Conservation (phyloP, 192 early-diverging fungal species). For the Coemansia sp. region DNA sequence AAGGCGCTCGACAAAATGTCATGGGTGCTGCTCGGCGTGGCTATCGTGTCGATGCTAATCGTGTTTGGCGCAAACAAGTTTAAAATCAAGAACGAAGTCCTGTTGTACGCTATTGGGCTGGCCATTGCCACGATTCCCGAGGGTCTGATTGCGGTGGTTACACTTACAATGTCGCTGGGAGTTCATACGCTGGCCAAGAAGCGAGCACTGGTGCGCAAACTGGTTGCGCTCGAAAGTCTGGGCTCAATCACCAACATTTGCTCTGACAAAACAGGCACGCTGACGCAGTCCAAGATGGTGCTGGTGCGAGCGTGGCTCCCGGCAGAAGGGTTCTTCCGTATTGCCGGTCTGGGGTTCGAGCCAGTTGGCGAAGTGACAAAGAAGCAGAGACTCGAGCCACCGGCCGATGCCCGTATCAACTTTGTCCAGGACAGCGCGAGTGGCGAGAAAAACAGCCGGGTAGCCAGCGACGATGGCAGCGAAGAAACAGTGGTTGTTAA, state of each 20-base stretch:
- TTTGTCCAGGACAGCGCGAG: conserved; percentile 13
- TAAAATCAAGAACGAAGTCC: conserved; percentile 58
- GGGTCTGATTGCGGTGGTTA: conserved; percentile 91
- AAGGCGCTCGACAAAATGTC: conserved; percentile 74
- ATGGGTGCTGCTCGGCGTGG: conserved; percentile 69
- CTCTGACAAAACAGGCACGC: conserved; percentile 93
- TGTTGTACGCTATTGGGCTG: conserved; percentile 78
- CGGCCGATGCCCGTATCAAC: conserved; percentile 21
- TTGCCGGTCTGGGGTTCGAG: conserved; percentile 66
- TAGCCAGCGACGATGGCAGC: conserved; percentile 5
- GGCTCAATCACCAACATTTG: conserved; percentile 94
- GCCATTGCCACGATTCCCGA: conserved; percentile 95
- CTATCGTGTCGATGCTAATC: conserved; percentile 74
- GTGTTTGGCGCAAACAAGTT: conserved; percentile 76
- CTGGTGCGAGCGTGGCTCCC: conserved; percentile 79
- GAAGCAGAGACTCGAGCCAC: conserved; percentile 20
- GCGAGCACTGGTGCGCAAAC: conserved; percentile 86
- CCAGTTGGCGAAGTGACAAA: conserved; percentile 58
- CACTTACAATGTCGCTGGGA: conserved; percentile 90
- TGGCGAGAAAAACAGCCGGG: not conserved
- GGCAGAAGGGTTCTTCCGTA: conserved; percentile 65
- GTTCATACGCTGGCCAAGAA: conserved; percentile 82
- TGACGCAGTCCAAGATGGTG: conserved; percentile 96
- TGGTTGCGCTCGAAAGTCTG: conserved; percentile 84
- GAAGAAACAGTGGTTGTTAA: conserved; percentile 35